Evolutionary conservation across 139 green algal species (phyloP), one percentile per base, ranked within the genome.

Genomic region (Tetraselmis chui): DNA sequence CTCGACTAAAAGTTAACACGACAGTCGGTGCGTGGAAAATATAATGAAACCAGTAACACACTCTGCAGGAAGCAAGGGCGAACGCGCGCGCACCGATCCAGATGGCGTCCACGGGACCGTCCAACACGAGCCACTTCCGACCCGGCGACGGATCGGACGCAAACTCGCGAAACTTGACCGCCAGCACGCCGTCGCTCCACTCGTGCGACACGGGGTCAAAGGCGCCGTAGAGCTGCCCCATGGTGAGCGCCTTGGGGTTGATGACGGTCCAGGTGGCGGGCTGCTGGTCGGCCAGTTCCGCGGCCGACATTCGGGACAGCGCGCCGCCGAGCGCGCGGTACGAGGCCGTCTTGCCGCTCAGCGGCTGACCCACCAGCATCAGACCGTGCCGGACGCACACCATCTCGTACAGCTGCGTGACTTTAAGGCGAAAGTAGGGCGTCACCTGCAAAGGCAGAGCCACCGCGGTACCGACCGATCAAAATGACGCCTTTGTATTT

Each of bases 371-470:
- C 32, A 89, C 86, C 30, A 89, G 30, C 86, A 79, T 79, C n/a
- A 79, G 76, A 2, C 76, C 76, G n/a, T 79, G 76, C 28, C 76
- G 76, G 28, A 79, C 85, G 30, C 87, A 59, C 59, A 89, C 84
- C 85, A 89, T 86, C 85, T 89, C 85, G 76, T 89, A 89, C 25
- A 89, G 83, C 85, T 89, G 59, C 28, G 78, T 82, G 27, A 84
- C 77, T 83, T 89, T 89, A 1, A 78, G 67, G 23, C 85, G 29
- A 75, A 89, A 89, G 81, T 89, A 89, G 24, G 76, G 30, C 29
- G 80, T 85, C 11, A 45, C n/a, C n/a, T n/a, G n/a, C 83, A n/a
- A n/a, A n/a, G n/a, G n/a, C n/a, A n/a, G n/a, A n/a, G n/a, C n/a
- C n/a, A n/a, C n/a, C n/a, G n/a, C n/a, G n/a, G n/a, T n/a, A n/a